Conservation (phyloP, 2,329 filamentous ascomycete species). For the Penicillium sp. region DNA sequence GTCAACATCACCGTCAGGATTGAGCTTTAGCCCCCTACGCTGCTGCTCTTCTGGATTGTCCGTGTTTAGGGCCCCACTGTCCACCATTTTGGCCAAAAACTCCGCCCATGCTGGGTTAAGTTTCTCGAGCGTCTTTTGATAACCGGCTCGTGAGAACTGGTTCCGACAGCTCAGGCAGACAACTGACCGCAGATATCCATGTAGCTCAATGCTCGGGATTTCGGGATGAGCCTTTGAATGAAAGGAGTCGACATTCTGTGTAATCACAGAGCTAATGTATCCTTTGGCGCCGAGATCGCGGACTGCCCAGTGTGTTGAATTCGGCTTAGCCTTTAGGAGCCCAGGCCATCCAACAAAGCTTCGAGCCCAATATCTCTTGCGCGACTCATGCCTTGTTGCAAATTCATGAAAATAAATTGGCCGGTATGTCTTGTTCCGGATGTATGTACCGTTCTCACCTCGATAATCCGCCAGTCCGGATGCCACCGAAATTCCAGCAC, state of each 20-base stretch:
- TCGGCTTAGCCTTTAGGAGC: conserved; percentile 77
- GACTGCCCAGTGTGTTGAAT: conserved; percentile 78
- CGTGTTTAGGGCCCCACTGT: conserved; percentile 75
- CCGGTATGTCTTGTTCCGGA: conserved; percentile 84
- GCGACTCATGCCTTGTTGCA: conserved; percentile 74
- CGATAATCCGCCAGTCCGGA: conserved; percentile 93
- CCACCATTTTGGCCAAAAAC: conserved; percentile 74
- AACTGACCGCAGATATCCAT: conserved; percentile 83
- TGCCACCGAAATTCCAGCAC: conserved; percentile 90
- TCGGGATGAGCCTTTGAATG: conserved; percentile 77
- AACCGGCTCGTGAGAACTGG: conserved; percentile 71
- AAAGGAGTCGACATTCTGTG: conserved; percentile 97
- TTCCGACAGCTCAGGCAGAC: conserved; percentile 79
- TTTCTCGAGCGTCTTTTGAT: conserved; percentile 74
- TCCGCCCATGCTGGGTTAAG: conserved; percentile 87
- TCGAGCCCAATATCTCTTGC: conserved; percentile 94
- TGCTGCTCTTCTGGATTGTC: conserved; percentile 74
- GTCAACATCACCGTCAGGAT: conserved; percentile 94
- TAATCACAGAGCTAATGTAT: conserved; percentile 76
- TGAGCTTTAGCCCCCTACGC: conserved; percentile 75
- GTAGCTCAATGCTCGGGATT: conserved; percentile 79
- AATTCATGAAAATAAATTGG: conserved; percentile 97
- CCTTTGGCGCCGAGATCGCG: conserved; percentile 73
- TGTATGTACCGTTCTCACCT: conserved; percentile 87
- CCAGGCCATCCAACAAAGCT: conserved; percentile 93